Evolutionary conservation across 2,329 filamentous ascomycete species (phyloP).

Genomic region (Verticillium tricorpus): DNA sequence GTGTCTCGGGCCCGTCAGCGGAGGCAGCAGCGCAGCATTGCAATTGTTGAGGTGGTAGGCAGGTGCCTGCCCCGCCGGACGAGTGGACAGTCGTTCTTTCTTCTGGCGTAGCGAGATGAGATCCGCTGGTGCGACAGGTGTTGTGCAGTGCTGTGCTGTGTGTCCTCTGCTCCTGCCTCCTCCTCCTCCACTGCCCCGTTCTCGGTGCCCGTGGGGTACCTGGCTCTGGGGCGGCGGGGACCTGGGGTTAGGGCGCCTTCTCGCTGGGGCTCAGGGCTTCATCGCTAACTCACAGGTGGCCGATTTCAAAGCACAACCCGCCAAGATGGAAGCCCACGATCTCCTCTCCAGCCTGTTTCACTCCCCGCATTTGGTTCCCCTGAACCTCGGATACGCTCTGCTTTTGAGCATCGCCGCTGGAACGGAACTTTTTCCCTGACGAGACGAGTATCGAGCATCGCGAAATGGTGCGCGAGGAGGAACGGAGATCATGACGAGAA

Average conservation of each 20-base stretch:
- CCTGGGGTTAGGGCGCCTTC: background rate
- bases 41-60: background rate
- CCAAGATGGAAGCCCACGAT: background rate
- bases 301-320: background rate
- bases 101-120: background rate
- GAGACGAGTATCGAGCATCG: background rate
- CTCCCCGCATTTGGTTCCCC: background rate
- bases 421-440: background rate
- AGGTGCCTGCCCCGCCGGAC: background rate
- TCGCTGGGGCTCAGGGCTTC: background rate
- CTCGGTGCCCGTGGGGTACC: background rate
- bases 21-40: background rate
- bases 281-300: background rate
- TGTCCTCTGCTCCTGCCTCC: background rate
- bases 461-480: background rate
- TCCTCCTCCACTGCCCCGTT: background rate
- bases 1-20: background rate
- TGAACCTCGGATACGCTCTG: background rate
- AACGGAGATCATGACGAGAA: too few species aligned
- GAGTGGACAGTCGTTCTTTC: background rate
- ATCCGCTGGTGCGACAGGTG: background rate
- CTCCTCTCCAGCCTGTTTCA: background rate
- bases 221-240: background rate
- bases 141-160: background rate
- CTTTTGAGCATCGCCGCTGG: background rate